These are phyloP conservation scores for Rhizopogon vesiculosus DNA, from an alignment of 768 basidiomycete species.

Conservation along the genomic window DNA sequence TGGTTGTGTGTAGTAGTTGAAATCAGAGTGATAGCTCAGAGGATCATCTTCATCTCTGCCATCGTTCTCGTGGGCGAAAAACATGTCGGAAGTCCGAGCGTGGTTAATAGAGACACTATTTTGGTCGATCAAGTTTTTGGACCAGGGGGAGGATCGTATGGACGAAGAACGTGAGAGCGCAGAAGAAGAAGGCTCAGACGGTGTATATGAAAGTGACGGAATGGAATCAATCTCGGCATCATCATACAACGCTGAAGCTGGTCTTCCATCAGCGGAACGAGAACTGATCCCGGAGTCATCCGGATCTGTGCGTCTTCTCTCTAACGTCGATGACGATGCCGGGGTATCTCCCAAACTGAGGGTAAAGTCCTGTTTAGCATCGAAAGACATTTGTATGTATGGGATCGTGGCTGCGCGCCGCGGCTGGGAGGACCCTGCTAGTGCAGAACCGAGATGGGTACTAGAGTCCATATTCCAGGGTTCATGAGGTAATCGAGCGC, in stretches of 20 bases:
- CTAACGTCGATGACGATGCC: conserved; percentile 5
- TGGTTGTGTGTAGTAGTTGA: conserved; percentile 31
- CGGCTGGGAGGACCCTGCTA: conserved; percentile 1
- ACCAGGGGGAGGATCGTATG: conserved; percentile 29
- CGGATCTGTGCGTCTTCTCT: conserved; percentile 5
- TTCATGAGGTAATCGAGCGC: conserved; percentile 38
- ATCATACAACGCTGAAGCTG: conserved; percentile 12
- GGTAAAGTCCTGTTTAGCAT: neutral
- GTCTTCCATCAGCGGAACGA: conserved; percentile 10
- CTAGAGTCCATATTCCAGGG: conserved; percentile 32
- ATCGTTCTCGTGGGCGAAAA: conserved; percentile 1
- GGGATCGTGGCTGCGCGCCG: neutral
- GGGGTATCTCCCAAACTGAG: neutral
- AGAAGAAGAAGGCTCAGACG: conserved; percentile 28
- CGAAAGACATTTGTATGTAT: neutral
- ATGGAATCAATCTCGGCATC: conserved; percentile 28
- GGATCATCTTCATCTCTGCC: conserved; percentile 22
- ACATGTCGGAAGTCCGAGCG: conserved; percentile 3
- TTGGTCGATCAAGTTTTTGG: conserved; percentile 13
- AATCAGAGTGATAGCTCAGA: conserved; percentile 30
- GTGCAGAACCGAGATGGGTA: neutral
- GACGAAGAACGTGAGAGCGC: conserved; percentile 42
- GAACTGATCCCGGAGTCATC: neutral
- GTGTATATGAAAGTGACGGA: conserved; percentile 28
- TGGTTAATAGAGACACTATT: conserved; percentile 13